Percentiles rank a stretch among this genome's conserved stretches.
Conservation (phyloP, 805 yeast genomes). For the Wickerhamomyces sydowiorum region DNA sequence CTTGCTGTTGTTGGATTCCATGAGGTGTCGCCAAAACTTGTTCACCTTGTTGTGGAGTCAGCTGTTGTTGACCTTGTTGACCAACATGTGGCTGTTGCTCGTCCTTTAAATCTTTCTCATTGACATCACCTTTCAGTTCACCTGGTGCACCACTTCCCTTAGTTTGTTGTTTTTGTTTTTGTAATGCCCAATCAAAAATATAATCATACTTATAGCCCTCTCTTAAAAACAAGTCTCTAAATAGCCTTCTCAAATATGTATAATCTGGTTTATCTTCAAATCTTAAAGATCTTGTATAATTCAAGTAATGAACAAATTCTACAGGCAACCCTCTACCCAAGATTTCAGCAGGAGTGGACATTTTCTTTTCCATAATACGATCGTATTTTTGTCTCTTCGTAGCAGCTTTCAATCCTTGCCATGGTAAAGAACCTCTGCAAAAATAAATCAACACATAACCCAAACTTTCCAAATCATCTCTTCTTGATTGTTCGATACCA, state of each 20-base stretch:
- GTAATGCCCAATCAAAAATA: conserved; percentile 94
- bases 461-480: conserved; percentile 93
- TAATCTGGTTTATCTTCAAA: conserved; percentile 98
- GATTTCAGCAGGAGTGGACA: conserved; percentile 81
- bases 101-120: conserved; percentile 1
- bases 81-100: conserved; percentile 12
- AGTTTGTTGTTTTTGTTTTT: conserved; percentile 48
- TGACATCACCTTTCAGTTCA: conserved; percentile 1
- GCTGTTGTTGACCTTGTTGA: conserved; percentile 6
- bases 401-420: conserved; percentile 98
- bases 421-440: conserved; percentile 92
- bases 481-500: conserved; percentile 94
- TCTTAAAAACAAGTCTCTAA: conserved; percentile 82
- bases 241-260: conserved; percentile 76
- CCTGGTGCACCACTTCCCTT: conserved; percentile 25
- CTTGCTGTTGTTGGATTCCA: neutral
- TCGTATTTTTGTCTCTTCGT: conserved; percentile 97
- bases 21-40: no score
- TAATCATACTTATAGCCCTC: conserved; percentile 91
- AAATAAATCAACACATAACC: conserved; percentile 94
- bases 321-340: conserved; percentile 88
- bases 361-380: conserved; percentile 90
- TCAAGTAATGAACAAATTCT: conserved; percentile 81
- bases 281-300: conserved; percentile 82
- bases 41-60: neutral